Evolutionary conservation across 1,139 yeast species (phyloP), one percentile per base, ranked within the genome.

Genomic region (Hemisphaericaspora xylofermentans): DNA sequence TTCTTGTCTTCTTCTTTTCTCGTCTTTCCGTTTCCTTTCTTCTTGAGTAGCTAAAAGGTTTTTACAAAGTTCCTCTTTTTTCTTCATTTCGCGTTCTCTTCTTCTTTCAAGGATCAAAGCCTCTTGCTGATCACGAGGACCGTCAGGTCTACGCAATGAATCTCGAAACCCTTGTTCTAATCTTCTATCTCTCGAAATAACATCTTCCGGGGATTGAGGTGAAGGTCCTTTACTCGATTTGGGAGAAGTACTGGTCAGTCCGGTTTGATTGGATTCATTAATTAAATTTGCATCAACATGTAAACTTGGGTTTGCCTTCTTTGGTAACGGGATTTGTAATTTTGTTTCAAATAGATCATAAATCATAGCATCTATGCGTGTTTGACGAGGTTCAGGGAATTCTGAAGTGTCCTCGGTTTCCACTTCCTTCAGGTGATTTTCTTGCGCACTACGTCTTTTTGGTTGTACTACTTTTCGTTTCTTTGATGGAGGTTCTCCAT

Each of bases 81-180:
- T 26, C 13, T 27, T 34, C 18, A 21, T 4, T 17, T 18, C 25
- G 12, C n/a, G 9, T 27, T 26, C 32, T 13, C 29, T 26, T 27
- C 37, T 26, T 4, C 19, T 14, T 18, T 34, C 30, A 12, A 34
- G 8, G 17, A 34, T 34, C 13, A 27, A 14, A 2, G 32, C 37
- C 24, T 34, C 37, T 19, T 34, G 37, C n/a, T 13, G 8, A 34
- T 26, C 32, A 9, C 16, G 32, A 3, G 37, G 18, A 26, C 21
- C 19, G 2, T 34, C 24, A n/a, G 6, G n/a, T 34, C 37, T 26
- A 15, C 32, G n/a, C 13, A 26, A 26, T 10, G 36, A 24, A 9
- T 26, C 21, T 24, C 36, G 16, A 18, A 18, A 16, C 17, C 31
- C 32, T 18, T 13, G 8, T 17, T 34, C 37, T 16, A 34, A 17